A percentile compares a stretch with the other conserved stretches of the same genome.
phyloP scores from a whole-genome alignment of 129 eudicot genomes.

The Glebionis coronaria region DNA sequence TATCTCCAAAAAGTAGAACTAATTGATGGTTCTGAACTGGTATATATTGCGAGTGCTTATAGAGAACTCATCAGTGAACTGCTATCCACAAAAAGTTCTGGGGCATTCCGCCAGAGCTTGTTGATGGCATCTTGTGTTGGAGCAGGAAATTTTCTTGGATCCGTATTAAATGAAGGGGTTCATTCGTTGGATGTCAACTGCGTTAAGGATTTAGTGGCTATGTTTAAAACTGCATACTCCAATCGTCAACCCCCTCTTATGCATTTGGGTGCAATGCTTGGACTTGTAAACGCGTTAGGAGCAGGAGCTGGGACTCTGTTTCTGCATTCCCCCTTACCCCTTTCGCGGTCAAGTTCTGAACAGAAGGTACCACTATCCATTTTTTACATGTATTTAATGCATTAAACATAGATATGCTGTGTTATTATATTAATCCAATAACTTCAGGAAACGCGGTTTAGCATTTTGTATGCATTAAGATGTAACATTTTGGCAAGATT shows the following conservation, averaged over 20 bases:
- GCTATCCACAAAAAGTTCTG: slow-evolving; percentile 42
- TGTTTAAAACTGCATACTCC: slow-evolving; percentile 57
- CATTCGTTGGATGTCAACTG: slow-evolving; percentile 44
- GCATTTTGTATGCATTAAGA: background rate
- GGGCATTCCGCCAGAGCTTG: slow-evolving; percentile 58
- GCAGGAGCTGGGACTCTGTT: slow-evolving; percentile 65
- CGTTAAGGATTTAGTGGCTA: slow-evolving; percentile 43
- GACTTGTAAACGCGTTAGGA: slow-evolving; percentile 86
- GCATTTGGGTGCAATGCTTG: slow-evolving; percentile 95
- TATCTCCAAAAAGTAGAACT: slow-evolving; percentile 74
- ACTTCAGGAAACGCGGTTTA: too few relatives aligned
- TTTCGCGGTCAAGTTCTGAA: slow-evolving; percentile 27
- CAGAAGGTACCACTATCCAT: slow-evolving; percentile 37
- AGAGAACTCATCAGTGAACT: slow-evolving; percentile 61
- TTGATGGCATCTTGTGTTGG: slow-evolving; percentile 84
- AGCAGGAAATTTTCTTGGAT: slow-evolving; percentile 69
- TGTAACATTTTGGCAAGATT: too few relatives aligned
- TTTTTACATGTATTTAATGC: too few relatives aligned
- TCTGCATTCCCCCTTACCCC: slow-evolving; percentile 35
- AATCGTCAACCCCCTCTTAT: slow-evolving; percentile 56
- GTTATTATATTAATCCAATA: too few relatives aligned
- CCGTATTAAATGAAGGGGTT: slow-evolving; percentile 65
- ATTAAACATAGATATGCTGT: too few relatives aligned
- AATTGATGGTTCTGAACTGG: slow-evolving; percentile 58
- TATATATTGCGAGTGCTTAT: slow-evolving; percentile 38